These are phyloP conservation scores for Carpinus fangiana DNA, from an alignment of 306 rosid genomes.

Conservation along the genomic window DNA sequence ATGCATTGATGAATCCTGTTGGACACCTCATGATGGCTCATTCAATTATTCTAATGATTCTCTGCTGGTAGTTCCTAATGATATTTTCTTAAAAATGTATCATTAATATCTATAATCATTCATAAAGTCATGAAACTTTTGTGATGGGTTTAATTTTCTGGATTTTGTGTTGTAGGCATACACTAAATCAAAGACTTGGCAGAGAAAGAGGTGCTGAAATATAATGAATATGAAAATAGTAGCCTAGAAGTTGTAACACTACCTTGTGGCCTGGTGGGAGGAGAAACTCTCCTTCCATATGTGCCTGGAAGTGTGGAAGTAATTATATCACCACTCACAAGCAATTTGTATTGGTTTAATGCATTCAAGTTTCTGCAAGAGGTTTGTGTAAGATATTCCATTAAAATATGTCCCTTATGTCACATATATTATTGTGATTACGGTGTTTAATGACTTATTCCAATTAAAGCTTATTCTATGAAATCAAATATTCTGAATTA, in stretches of 20 bases:
- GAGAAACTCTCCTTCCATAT: conserved; percentile 33
- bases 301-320: not conserved
- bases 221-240: conserved; percentile 16
- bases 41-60: not conserved
- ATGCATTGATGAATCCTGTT: conserved; percentile 49
- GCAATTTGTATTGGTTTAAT: not conserved
- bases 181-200: conserved; percentile 43
- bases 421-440: no score
- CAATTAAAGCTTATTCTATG: no score
- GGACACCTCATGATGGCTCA: conserved; percentile 44
- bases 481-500: no score
- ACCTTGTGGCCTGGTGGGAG: conserved; percentile 50
- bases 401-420: no score
- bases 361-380: not conserved
- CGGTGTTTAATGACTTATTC: no score
- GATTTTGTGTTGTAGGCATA: conserved; percentile 28
- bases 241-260: conserved; percentile 50
- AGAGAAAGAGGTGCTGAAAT: conserved; percentile 41
- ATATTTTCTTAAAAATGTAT: not conserved
- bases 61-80: conserved; percentile 8
- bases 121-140: no score
- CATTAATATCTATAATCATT: no score
- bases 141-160: no score
- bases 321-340: conserved; percentile 28
- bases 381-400: no score